phyloP scores from a whole-genome alignment of 2,329 filamentous ascomycete species.

The Verruconis gallopava region DNA sequence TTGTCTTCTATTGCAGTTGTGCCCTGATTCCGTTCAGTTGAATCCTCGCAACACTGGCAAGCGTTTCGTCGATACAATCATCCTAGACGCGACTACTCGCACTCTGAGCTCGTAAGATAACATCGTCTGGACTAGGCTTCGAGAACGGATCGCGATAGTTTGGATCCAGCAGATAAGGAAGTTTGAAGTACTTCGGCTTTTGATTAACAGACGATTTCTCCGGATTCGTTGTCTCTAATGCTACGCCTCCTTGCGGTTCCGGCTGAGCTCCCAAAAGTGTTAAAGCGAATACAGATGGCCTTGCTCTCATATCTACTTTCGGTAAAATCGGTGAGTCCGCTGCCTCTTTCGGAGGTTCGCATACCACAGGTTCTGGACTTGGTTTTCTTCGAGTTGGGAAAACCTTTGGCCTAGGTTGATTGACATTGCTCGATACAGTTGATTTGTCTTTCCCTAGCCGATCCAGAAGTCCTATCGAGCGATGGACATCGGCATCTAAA shows the following conservation, averaged over 20 bases:
- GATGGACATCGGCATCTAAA: slow-evolving; percentile 4
- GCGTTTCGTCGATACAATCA: too few relatives aligned
- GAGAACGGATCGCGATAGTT: slow-evolving; percentile 50
- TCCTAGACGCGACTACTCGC: too few relatives aligned
- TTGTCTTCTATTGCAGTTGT: too few relatives aligned
- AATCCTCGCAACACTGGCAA: too few relatives aligned
- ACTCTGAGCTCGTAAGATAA: slow-evolving; percentile 69
- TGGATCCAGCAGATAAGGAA: slow-evolving; percentile 28
- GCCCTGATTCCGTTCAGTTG: too few relatives aligned
- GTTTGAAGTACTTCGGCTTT: slow-evolving; percentile 19
- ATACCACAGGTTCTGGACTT: slow-evolving; percentile 2
- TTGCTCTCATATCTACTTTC: slow-evolving; percentile 27
- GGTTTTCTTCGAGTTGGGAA: slow-evolving; percentile 2
- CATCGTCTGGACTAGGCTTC: slow-evolving; percentile 81
- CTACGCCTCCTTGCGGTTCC: slow-evolving; percentile 7
- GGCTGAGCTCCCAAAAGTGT: slow-evolving; percentile 30
- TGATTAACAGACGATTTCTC: not conserved
- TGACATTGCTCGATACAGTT: not conserved
- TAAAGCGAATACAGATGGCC: slow-evolving; percentile 38
- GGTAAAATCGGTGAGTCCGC: too few relatives aligned
- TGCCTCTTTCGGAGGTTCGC: too few relatives aligned
- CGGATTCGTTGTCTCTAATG: slow-evolving; percentile 9
- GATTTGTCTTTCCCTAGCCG: slow-evolving; percentile 1
- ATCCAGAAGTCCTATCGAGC: slow-evolving; percentile 7
- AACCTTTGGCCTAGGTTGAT: not conserved